Conservation (phyloP, 2,329 filamentous ascomycete genomes). For the Claviceps purpurea region DNA sequence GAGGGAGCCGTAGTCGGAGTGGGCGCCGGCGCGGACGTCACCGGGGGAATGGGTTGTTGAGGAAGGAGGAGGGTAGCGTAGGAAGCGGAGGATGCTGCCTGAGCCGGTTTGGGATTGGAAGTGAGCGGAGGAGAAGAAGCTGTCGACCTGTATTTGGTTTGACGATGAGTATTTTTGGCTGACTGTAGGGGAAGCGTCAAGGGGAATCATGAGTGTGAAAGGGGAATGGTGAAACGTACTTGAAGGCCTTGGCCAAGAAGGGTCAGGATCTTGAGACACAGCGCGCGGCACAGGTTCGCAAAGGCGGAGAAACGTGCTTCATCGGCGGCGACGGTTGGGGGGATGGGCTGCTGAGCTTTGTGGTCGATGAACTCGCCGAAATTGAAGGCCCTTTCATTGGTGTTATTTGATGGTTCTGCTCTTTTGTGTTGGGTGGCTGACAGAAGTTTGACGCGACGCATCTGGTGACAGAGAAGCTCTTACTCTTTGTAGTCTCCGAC, state of each 20-base stretch:
- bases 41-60: constrained; percentile 28
- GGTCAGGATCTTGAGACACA: constrained; percentile 60
- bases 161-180: too few relatives aligned
- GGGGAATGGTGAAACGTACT: constrained; percentile 24
- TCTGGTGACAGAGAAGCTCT: background rate
- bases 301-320: constrained; percentile 54
- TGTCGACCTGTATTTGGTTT: constrained; percentile 22
- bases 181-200: too few relatives aligned
- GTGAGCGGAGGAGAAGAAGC: constrained; percentile 44
- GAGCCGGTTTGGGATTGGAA: constrained; percentile 30
- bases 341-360: constrained; percentile 65
- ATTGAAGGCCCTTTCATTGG: constrained; percentile 63
- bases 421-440: background rate
- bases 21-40: constrained; percentile 78
- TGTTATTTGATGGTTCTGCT: background rate
- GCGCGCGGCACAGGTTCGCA: constrained; percentile 52
- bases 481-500: constrained; percentile 83
- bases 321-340: constrained; percentile 44
- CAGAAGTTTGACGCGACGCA: too few relatives aligned
- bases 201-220: too few relatives aligned
- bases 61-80: constrained; percentile 53
- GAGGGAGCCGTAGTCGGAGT: constrained; percentile 71
- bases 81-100: constrained; percentile 51
- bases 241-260: constrained; percentile 68
- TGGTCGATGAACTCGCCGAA: constrained; percentile 62